Evolutionary conservation across 495 filamentous ascomycete genomes (phyloP), one percentile per base, ranked within the genome.

Genomic region (Astrothelium subdiscretum): DNA sequence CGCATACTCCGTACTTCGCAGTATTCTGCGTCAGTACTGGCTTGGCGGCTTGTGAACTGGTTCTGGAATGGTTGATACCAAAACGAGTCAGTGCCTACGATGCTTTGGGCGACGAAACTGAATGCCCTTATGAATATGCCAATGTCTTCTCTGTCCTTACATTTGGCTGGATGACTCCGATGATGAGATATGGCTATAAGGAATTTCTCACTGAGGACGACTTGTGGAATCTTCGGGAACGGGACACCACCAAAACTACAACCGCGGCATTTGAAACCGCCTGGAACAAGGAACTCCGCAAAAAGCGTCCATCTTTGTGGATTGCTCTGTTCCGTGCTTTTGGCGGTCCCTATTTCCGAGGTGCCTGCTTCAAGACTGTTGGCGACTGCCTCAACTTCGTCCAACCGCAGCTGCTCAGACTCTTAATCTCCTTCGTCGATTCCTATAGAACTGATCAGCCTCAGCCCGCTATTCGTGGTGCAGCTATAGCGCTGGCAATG

Each of bases 151-250:
- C 92, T 11, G 83, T 89, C 42, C 82, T 99, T 32, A 95, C 92
- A 11, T 99, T 99, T 72, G 84, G 88, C 62, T 99, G 95, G 95
- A 96, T 99, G 90, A 99, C 95, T 0, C 91, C 92, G 18, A 75
- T 97, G 83, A 99, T 99, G 95, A 91, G 87, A 68, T 85, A 86
- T 75, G 95, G 95, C 20, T 97, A 99, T 74, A 88, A 86, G 67
- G 83, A 91, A 60, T 99, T 81, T 70, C 79, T 99, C 59, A 96
- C 90, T 4, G 92, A 99, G 74, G 90, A 99, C 63, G 94, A 99
- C 74, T 81, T 99, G 54, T 99, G 94, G 94, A 92, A 88, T 66
- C 80, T 99, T 42, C 83, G 92, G 15, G 85, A 82, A 63, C 79
- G 80, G 58, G 92, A 97, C 72, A 88, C 85, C 3, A 95, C 94